These are phyloP conservation scores for Stagonosporopsis cucurbitacearum DNA, from an alignment of 2,329 filamentous ascomycete genomes.

Conservation along the genomic window DNA sequence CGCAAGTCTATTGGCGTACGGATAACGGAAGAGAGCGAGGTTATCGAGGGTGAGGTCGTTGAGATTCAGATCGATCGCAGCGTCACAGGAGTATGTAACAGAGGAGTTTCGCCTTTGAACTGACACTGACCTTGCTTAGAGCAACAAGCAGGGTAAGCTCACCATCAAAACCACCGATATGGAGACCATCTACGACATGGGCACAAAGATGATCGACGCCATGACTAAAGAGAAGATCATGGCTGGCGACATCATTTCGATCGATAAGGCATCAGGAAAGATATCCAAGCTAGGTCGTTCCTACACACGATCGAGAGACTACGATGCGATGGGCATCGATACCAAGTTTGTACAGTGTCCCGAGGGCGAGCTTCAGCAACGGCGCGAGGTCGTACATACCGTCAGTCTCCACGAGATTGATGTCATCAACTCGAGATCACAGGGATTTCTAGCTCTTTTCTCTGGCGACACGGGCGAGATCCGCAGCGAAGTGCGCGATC, in stretches of 20 bases:
- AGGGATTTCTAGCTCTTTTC: constrained; percentile 96
- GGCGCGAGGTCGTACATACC: constrained; percentile 95
- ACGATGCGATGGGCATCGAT: constrained; percentile 98
- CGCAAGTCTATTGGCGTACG: constrained; percentile 96
- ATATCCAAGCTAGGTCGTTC: constrained; percentile 97
- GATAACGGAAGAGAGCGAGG: constrained; percentile 98
- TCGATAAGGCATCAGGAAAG: constrained; percentile 97
- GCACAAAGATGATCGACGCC: constrained; percentile 98
- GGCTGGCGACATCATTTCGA: constrained; percentile 97
- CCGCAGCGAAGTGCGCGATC: constrained; percentile 92
- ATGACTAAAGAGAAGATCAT: constrained; percentile 99
- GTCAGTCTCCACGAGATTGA: constrained; percentile 98
- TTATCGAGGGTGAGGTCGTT: constrained; percentile 98
- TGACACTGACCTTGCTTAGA: constrained; percentile 52
- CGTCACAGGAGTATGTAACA: constrained; percentile 74
- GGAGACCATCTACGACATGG: constrained; percentile 99
- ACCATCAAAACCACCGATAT: constrained; percentile 99
- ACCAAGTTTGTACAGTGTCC: constrained; percentile 98
- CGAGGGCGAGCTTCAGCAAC: constrained; percentile 95
- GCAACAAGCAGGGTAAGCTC: constrained; percentile 97
- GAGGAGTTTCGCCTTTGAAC: background rate
- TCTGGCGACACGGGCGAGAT: constrained; percentile 99
- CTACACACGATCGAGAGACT: constrained; percentile 93
- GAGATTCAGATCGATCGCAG: constrained; percentile 98
- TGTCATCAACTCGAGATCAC: constrained; percentile 98